phyloP scores from a whole-genome alignment of 176 grass and related monocot genomes.

The Areca catechu region DNA sequence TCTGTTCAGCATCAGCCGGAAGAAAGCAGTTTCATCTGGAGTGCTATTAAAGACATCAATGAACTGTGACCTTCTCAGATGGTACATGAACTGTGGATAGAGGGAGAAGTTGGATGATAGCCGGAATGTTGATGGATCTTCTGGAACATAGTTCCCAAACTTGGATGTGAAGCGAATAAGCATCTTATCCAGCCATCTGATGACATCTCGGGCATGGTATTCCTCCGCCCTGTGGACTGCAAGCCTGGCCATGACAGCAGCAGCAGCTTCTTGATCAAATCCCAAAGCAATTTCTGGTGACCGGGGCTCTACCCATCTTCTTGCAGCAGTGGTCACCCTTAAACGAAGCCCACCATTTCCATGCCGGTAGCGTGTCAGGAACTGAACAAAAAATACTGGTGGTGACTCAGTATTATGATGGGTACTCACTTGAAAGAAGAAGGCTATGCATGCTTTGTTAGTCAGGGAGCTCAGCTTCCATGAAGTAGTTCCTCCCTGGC shows the following conservation, averaged over 20 bases:
- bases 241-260: slow-evolving; percentile 81
- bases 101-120: slow-evolving; percentile 81
- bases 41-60: slow-evolving; percentile 98
- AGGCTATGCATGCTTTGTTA: slow-evolving; percentile 74
- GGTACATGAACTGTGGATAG: slow-evolving; percentile 94
- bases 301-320: slow-evolving; percentile 69
- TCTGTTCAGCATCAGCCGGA: slow-evolving; percentile 86
- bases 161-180: slow-evolving; percentile 94
- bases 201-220: slow-evolving; percentile 81
- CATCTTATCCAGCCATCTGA: slow-evolving; percentile 98
- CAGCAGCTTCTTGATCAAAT: slow-evolving; percentile 96
- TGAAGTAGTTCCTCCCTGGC: slow-evolving; percentile 70
- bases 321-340: slow-evolving; percentile 89
- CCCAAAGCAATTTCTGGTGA: slow-evolving; percentile 70
- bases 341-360: slow-evolving; percentile 64
- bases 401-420: slow-evolving; percentile 46
- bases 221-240: slow-evolving; percentile 77
- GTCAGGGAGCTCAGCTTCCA: slow-evolving; percentile 82
- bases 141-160: slow-evolving; percentile 86
- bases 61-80: slow-evolving; percentile 91
- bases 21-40: slow-evolving; percentile 93
- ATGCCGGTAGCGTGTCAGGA: slow-evolving; percentile 80
- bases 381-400: slow-evolving; percentile 94
- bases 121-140: slow-evolving; percentile 92
- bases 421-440: slow-evolving; percentile 72